A percentile compares a stretch with the other conserved stretches of the same genome.
These are phyloP conservation scores for Podila epicladia DNA, from an alignment of 192 early-diverging fungal genomes.

Conservation along the genomic window DNA sequence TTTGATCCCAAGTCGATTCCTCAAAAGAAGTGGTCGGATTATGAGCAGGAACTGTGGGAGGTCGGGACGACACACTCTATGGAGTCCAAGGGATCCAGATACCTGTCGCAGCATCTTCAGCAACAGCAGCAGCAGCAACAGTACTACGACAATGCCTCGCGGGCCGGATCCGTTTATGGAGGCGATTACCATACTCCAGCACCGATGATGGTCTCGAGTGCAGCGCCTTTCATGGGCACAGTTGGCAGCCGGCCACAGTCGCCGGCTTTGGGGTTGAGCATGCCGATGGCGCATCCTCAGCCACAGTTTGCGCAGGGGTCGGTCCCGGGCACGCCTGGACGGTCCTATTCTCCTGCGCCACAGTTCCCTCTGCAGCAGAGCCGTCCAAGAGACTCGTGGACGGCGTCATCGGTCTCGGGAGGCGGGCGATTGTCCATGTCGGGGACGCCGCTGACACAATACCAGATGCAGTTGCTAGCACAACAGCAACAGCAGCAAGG, in stretches of 20 bases:
- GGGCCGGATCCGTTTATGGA: conserved; percentile 56
- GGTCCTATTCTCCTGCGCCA: conserved; percentile 38
- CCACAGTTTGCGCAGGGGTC: conserved; percentile 3
- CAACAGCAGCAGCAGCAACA: conserved; percentile 27
- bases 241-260: conserved; percentile 39
- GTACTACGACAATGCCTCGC: conserved; percentile 27
- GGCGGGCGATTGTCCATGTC: conserved; percentile 10
- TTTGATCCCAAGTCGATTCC: conserved; percentile 83
- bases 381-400: conserved; percentile 14
- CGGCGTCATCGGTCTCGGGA: conserved; percentile 8
- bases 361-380: conserved; percentile 14
- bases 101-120: conserved; percentile 30
- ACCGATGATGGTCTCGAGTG: conserved; percentile 7
- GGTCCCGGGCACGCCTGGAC: conserved; percentile 23
- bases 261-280: conserved; percentile 35
- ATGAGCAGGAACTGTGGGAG: conserved; percentile 81
- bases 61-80: conserved; percentile 58
- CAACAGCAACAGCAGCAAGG: conserved; percentile 25
- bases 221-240: conserved; percentile 17
- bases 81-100: conserved; percentile 59
- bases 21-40: conserved; percentile 84
- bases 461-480: conserved; percentile 26
- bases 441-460: conserved; percentile 14
- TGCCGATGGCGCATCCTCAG: conserved; percentile 8
- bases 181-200: conserved; percentile 20